Conservation (phyloP, 2,329 filamentous ascomycete genomes). For the Penicillium paneum region DNA sequence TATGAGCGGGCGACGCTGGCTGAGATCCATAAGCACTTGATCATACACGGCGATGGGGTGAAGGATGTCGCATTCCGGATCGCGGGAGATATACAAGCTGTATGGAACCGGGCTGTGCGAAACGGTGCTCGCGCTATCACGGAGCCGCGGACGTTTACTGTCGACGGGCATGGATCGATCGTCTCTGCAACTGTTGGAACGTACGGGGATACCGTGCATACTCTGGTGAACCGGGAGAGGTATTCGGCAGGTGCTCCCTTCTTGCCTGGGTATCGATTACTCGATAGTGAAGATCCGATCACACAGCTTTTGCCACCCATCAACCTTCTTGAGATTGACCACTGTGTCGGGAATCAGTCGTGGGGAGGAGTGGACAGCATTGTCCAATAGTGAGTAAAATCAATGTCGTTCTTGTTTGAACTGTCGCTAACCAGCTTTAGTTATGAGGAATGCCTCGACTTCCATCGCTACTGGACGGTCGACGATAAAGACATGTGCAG, state of each 20-base stretch:
- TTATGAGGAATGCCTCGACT: conserved; percentile 81
- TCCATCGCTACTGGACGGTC: conserved; percentile 93
- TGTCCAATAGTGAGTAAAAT: conserved; percentile 50
- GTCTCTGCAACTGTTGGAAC: conserved; percentile 72
- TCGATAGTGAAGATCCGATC: conserved; percentile 45
- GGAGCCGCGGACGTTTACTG: conserved; percentile 53
- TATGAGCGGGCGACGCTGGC: conserved; percentile 62
- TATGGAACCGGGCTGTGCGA: conserved; percentile 67
- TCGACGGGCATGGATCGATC: conserved; percentile 56
- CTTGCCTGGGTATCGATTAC: conserved; percentile 69
- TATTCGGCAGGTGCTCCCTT: conserved; percentile 65
- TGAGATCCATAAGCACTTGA: conserved; percentile 75
- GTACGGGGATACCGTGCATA: conserved; percentile 88
- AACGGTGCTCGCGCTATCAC: conserved; percentile 65
- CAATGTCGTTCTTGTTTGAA: conserved; percentile 19
- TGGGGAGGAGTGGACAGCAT: conserved; percentile 73
- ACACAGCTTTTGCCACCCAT: conserved; percentile 56
- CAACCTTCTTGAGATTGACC: conserved; percentile 74
- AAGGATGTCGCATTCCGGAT: conserved; percentile 92
- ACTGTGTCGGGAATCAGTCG: conserved; percentile 92
- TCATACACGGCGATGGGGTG: conserved; percentile 82
- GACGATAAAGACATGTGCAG: conserved; percentile 87
- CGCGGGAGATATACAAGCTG: conserved; percentile 67
- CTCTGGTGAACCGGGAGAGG: conserved; percentile 66
- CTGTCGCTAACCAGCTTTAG: conserved; percentile 32